These are phyloP conservation scores for Vitrella brassicaformis DNA, from an alignment of 73 alveolate genomes.

Conservation along the genomic window DNA sequence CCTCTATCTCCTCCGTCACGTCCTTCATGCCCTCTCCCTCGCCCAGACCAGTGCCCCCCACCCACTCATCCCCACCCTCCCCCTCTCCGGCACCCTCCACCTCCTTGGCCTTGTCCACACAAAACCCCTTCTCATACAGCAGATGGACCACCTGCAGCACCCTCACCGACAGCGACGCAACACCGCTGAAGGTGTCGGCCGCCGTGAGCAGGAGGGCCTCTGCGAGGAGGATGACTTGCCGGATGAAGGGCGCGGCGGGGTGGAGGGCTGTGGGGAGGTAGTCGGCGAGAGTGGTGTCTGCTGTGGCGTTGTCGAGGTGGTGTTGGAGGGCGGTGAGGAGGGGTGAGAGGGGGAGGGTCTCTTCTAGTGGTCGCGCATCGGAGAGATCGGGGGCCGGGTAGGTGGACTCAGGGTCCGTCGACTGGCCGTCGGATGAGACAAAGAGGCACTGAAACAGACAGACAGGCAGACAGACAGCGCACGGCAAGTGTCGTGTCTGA, in stretches of 20 bases:
- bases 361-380: too few relatives aligned
- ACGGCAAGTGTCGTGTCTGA: too few relatives aligned
- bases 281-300: too few relatives aligned
- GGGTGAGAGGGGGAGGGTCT: background rate
- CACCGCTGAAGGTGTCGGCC: background rate
- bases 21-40: slow-evolving; percentile 28
- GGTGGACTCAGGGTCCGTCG: too few relatives aligned
- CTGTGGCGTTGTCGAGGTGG: background rate
- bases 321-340: background rate
- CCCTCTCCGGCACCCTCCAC: background rate
- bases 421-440: too few relatives aligned
- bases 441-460: too few relatives aligned
- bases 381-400: too few relatives aligned
- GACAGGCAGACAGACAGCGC: too few relatives aligned
- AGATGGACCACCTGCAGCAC: background rate
- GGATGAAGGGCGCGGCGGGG: background rate
- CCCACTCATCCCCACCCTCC: slow-evolving; percentile 22
- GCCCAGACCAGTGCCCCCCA: slow-evolving; percentile 28
- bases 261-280: background rate
- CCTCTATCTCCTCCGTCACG: slow-evolving; percentile 34
- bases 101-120: background rate
- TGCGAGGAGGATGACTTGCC: background rate
- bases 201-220: background rate
- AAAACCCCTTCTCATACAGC: background rate
- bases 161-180: background rate